Evolutionary conservation across 139 green algal species (phyloP).

Genomic region (Spirogloea muscicola): DNA sequence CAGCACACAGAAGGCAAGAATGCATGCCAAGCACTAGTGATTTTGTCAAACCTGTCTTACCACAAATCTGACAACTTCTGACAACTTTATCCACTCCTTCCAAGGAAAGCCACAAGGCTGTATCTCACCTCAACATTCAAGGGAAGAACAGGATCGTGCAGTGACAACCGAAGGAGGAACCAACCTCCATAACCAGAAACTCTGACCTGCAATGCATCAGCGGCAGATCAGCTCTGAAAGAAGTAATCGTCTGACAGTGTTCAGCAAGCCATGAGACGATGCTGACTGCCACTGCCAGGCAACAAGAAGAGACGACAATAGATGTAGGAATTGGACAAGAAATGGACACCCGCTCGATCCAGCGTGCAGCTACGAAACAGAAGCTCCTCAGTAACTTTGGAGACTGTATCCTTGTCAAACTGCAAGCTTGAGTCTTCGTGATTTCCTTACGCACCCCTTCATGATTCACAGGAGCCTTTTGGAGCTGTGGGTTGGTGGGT

Average conservation of each 20-base stretch:
- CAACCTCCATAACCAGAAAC: slow-evolving; percentile 69
- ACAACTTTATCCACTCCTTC: background rate
- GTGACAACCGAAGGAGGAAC: slow-evolving; percentile 76
- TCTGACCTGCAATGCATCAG: slow-evolving; percentile 21
- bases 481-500: background rate
- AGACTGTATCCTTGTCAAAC: background rate
- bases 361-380: too few species aligned
- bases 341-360: too few species aligned
- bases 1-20: slow-evolving; percentile 14
- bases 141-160: slow-evolving; percentile 86
- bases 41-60: background rate
- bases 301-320: background rate
- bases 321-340: background rate
- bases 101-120: background rate
- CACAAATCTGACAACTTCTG: background rate
- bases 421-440: background rate
- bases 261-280: slow-evolving; percentile 2
- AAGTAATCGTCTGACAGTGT: slow-evolving; percentile 1
- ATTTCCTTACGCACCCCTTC: background rate
- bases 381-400: background rate
- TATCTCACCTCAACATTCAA: slow-evolving; percentile 54
- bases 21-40: background rate
- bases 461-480: slow-evolving; percentile 15
- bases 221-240: slow-evolving; percentile 1
- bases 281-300: background rate